phyloP scores from a whole-genome alignment of 2,329 filamentous ascomycete genomes.

The Calonectria leucothoes region DNA sequence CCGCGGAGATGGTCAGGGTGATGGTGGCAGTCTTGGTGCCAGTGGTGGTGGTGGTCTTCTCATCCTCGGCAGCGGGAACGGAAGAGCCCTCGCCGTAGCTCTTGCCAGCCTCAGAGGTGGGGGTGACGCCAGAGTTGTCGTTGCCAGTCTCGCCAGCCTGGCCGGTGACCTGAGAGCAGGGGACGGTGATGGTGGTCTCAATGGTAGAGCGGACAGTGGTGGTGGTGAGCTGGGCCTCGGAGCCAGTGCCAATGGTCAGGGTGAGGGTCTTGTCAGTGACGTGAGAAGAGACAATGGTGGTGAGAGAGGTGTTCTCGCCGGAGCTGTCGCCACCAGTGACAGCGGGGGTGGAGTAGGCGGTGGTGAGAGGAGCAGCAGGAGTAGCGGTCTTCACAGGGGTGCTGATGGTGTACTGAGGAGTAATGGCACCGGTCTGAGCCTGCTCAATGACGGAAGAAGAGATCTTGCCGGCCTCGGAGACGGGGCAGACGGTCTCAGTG shows the following conservation, averaged over 20 bases:
- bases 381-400: constrained; percentile 25
- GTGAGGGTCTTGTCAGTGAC: constrained; percentile 49
- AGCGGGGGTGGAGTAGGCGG: constrained; percentile 43
- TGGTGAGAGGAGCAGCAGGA: constrained; percentile 40
- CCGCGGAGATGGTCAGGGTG: constrained; percentile 48
- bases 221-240: constrained; percentile 49
- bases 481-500: constrained; percentile 59
- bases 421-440: constrained; percentile 50
- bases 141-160: neutral
- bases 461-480: constrained; percentile 54
- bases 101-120: constrained; percentile 20
- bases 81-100: constrained; percentile 34
- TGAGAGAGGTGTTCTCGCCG: constrained; percentile 27
- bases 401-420: constrained; percentile 47
- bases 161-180: constrained; percentile 30
- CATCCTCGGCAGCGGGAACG: neutral
- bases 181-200: constrained; percentile 51
- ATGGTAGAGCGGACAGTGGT: constrained; percentile 58
- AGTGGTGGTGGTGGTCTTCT: constrained; percentile 52
- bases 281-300: constrained; percentile 42
- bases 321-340: constrained; percentile 26
- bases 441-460: constrained; percentile 52
- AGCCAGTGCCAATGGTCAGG: constrained; percentile 48
- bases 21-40: constrained; percentile 50
- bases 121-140: neutral